A percentile compares a stretch with the other conserved stretches of the same genome.
These are phyloP conservation scores for Zygoascus hellenicus DNA, from an alignment of 1,139 yeast genomes.

Conservation along the genomic window DNA sequence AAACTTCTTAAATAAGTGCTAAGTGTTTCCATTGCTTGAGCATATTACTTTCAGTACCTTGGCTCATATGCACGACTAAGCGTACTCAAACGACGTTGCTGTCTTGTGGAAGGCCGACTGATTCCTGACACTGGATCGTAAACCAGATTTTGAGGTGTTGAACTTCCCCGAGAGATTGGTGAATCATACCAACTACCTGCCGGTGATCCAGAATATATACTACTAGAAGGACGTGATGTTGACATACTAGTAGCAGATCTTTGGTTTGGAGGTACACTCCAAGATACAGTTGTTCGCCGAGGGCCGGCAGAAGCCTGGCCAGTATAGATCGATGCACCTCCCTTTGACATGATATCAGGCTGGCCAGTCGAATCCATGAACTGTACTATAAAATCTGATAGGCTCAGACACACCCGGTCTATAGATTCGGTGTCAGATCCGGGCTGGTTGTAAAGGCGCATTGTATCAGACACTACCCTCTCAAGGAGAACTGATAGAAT, in stretches of 20 bases:
- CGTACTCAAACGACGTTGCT: too few species aligned
- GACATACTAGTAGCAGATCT: not conserved
- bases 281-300: not conserved
- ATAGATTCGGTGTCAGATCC: conserved; percentile 14
- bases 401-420: conserved; percentile 26
- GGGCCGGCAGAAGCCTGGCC: not conserved
- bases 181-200: too few species aligned
- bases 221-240: not conserved
- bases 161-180: too few species aligned
- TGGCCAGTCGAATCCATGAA: conserved; percentile 5
- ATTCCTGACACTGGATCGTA: too few species aligned
- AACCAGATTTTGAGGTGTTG: too few species aligned
- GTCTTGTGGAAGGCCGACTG: too few species aligned
- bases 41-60: too few species aligned
- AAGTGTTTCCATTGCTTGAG: too few species aligned
- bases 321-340: not conserved
- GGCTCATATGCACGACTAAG: too few species aligned
- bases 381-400: conserved; percentile 25
- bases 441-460: conserved; percentile 19
- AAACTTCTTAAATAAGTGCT: too few species aligned
- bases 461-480: conserved; percentile 25
- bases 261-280: not conserved
- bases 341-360: not conserved
- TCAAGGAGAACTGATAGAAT: conserved; percentile 25
- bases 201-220: too few species aligned